Evolutionary conservation across 2,329 filamentous ascomycete genomes (phyloP), one percentile per base, ranked within the genome.

Genomic region (Penicillium sp.): DNA sequence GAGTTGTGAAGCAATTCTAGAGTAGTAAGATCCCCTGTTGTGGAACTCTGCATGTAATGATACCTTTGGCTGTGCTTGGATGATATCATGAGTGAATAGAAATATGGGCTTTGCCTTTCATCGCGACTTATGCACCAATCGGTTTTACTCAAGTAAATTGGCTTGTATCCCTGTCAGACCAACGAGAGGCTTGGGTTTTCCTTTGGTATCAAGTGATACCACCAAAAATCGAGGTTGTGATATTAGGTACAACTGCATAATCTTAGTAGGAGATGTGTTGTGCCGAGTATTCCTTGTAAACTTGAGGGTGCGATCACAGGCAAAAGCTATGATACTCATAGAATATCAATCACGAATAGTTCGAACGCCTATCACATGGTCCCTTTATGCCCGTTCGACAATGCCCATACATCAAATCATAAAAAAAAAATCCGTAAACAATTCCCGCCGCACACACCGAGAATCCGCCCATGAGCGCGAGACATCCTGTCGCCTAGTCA

Each of bases 381-480:
- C n/a, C 33, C 50, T 35, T 41, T 60, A 55, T 60, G 39, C 44
- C 22, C 13, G 6, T 27, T 54, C 33, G 22, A 56, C 11, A 24
- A 41, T 51, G 46, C n/a, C 46, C 46, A 27, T 41, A 27, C 4
- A 33, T 65, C 50, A 70, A 44, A 75, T 75, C 55, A 75, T 66
- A 3, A 75, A 64, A 52, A 72, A 75, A 43, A 68, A 70, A 54
- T 75, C 71, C 7, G 69, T 56, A 60, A 75, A 75, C 7, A 75
- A 46, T 40, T 75, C 73, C 19, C 66, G 61, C 36, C 73, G 63
- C n/a, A 75, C 73, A 57, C 66, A 72, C 19, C 66, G 65, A 27
- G 73, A 73, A 54, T 75, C 73, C 2, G 73, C 73, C 70, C 71
- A 73, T 4, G 71, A 72, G 16, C 70, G 65, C 4, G 72, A 72